Percentiles rank a stretch among this genome's conserved stretches.
phyloP scores from a whole-genome alignment of 2,329 filamentous ascomycete species.

The Cadophora gregata region DNA sequence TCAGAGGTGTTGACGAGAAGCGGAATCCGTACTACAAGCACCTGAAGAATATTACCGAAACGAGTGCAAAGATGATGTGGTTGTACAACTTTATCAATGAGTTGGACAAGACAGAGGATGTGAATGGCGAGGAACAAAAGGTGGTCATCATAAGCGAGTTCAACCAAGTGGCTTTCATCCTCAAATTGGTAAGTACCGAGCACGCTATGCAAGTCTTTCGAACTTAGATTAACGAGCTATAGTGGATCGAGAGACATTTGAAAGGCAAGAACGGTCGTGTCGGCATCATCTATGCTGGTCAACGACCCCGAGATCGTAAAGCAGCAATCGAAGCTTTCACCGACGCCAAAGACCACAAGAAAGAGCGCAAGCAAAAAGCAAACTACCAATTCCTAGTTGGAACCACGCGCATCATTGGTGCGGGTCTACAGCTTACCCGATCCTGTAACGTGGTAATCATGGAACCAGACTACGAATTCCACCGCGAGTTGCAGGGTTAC shows the following conservation, averaged over 20 bases:
- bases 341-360: slow-evolving; percentile 19
- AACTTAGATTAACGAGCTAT: slow-evolving; percentile 6
- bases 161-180: slow-evolving; percentile 29
- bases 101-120: slow-evolving; percentile 16
- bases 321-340: slow-evolving; percentile 25
- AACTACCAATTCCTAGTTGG: slow-evolving; percentile 31
- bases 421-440: slow-evolving; percentile 30
- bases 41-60: slow-evolving; percentile 24
- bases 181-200: slow-evolving; percentile 27
- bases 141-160: slow-evolving; percentile 32
- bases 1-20: slow-evolving; percentile 16
- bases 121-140: slow-evolving; percentile 27
- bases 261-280: slow-evolving; percentile 19
- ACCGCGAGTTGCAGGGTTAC: slow-evolving; percentile 29
- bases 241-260: slow-evolving; percentile 28
- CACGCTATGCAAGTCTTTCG: too few relatives aligned
- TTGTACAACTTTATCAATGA: slow-evolving; percentile 26
- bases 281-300: slow-evolving; percentile 21
- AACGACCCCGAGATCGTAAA: slow-evolving; percentile 13
- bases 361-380: slow-evolving; percentile 18
- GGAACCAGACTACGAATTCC: slow-evolving; percentile 31
- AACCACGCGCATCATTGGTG: slow-evolving; percentile 28
- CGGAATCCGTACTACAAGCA: slow-evolving; percentile 22
- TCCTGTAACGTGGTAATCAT: slow-evolving; percentile 31
- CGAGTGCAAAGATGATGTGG: slow-evolving; percentile 33